These are phyloP conservation scores for Trypanosoma platydactyli DNA, from an alignment of 208 protist genomes.

Conservation along the genomic window DNA sequence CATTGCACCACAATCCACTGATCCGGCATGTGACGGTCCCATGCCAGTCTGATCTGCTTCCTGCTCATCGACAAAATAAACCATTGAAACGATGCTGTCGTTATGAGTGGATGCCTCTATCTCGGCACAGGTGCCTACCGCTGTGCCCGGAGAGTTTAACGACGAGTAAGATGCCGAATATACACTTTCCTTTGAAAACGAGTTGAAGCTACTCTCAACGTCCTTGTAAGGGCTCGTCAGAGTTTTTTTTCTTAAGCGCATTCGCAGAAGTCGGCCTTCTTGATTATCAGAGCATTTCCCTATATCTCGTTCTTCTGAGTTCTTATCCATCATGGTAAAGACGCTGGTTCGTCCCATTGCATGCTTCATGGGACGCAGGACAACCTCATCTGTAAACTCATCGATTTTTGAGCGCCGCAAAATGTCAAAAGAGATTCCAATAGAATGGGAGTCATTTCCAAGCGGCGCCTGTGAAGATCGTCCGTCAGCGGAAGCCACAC, in stretches of 20 bases:
- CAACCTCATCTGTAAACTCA: conserved; percentile 15
- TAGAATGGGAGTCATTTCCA: conserved; percentile 23
- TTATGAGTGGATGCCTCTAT: background rate
- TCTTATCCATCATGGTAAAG: background rate
- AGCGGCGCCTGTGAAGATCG: conserved; percentile 9
- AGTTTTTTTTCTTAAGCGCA: background rate
- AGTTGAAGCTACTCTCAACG: background rate
- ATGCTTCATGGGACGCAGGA: conserved; percentile 32
- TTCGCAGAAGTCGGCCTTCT: background rate
- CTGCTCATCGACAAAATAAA: background rate
- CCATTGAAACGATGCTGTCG: background rate
- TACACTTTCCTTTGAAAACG: too few species aligned
- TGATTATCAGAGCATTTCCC: background rate
- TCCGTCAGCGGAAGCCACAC: conserved; percentile 25
- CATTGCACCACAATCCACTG: background rate
- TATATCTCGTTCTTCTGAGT: background rate
- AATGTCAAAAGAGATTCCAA: conserved; percentile 45
- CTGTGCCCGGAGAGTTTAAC: background rate
- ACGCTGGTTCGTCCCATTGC: conserved; percentile 12
- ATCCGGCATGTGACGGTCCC: background rate
- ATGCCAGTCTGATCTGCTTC: background rate
- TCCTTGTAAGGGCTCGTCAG: background rate
- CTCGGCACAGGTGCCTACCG: background rate
- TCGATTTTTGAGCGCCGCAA: conserved; percentile 17
- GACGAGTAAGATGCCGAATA: too few species aligned